These are phyloP conservation scores for Populus hybrid DNA, from an alignment of 441 rosid species.

Conservation along the genomic window DNA sequence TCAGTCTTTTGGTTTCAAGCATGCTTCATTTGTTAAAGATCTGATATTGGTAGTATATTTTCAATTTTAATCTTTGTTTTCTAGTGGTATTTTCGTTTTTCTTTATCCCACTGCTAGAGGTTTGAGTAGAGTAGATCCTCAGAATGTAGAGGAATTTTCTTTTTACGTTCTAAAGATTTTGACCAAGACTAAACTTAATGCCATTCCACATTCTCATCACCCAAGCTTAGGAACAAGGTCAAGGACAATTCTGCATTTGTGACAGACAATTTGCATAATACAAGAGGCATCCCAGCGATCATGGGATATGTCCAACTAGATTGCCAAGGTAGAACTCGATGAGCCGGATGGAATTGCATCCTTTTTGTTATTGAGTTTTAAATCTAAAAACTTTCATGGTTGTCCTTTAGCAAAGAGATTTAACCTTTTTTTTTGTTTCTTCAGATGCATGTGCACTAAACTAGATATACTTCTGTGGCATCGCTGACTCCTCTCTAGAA, in stretches of 20 bases:
- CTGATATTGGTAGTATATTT: neutral
- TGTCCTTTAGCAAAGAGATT: no score
- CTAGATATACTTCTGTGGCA: no score
- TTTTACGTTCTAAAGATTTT: neutral
- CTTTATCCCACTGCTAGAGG: neutral
- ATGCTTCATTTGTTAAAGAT: constrained; percentile 8
- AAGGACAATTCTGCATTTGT: no score
- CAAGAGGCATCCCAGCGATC: no score
- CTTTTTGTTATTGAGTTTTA: no score
- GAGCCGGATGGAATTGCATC: no score
- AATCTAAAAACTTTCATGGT: no score
- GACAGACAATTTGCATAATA: no score
- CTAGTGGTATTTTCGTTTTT: neutral
- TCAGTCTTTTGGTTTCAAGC: constrained; percentile 23
- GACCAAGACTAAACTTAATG: neutral
- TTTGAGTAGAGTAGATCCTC: neutral
- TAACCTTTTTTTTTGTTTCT: neutral
- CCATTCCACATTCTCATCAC: neutral
- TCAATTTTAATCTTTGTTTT: neutral
- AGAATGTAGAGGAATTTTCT: neutral
- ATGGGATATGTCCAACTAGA: no score
- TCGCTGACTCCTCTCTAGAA: neutral
- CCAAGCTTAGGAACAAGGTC: neutral
- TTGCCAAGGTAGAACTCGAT: no score
- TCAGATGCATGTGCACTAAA: neutral